Conservation (phyloP, 495 filamentous ascomycete genomes). For the Staphylotrichum longicolle region DNA sequence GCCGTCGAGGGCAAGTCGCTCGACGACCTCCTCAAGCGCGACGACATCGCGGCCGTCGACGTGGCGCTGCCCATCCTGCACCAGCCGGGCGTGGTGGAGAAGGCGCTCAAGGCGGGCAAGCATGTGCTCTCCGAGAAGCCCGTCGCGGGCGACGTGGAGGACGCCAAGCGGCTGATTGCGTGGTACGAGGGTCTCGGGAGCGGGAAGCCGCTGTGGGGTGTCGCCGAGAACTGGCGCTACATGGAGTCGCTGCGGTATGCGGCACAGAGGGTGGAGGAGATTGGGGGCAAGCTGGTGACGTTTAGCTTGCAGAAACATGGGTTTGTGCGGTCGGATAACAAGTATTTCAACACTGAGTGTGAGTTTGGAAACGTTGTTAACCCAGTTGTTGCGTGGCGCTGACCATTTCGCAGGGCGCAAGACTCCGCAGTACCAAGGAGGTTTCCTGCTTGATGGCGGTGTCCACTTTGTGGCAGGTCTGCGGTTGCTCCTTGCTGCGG, state of each 20-base stretch:
- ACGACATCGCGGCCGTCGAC: conserved; percentile 67
- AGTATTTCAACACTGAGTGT: conserved; percentile 60
- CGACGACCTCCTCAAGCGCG: conserved; percentile 53
- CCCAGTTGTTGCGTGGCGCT: background rate
- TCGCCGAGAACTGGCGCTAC: conserved; percentile 78
- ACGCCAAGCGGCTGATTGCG: conserved; percentile 57
- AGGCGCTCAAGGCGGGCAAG: conserved; percentile 65
- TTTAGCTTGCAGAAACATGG: conserved; percentile 59
- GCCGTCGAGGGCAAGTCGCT: conserved; percentile 12
- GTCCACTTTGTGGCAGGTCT: conserved; percentile 70
- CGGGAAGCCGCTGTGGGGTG: conserved; percentile 54
- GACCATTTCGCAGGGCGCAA: conserved; percentile 56
- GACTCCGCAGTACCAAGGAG: conserved; percentile 67
- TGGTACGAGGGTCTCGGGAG: conserved; percentile 53
- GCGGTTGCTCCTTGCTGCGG: conserved; percentile 56
- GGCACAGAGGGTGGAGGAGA: conserved; percentile 50
- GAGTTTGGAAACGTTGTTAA: conserved; percentile 1
- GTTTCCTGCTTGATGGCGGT: conserved; percentile 74
- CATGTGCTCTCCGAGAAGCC: conserved; percentile 83
- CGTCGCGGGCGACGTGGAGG: conserved; percentile 61
- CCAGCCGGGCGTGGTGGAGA: conserved; percentile 57
- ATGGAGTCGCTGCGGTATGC: conserved; percentile 55
- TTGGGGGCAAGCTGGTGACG: conserved; percentile 65
- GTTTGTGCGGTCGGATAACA: conserved; percentile 49
- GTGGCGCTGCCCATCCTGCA: conserved; percentile 63